Percentiles rank a stretch among this genome's conserved stretches.
Conservation (phyloP, 768 basidiomycete species). For the Artomyces pyxidatus region DNA sequence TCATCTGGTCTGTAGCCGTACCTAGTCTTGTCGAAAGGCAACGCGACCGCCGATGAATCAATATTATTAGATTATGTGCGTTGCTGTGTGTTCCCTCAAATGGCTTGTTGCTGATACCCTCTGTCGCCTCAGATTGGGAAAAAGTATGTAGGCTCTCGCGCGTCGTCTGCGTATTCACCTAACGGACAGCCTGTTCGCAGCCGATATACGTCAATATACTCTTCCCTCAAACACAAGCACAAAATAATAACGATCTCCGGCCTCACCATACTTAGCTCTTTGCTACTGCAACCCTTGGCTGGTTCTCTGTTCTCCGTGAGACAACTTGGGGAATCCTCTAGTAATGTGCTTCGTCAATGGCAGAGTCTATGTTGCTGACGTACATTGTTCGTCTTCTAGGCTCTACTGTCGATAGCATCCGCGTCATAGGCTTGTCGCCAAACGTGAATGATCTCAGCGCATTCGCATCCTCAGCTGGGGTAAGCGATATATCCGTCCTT, state of each 20-base stretch:
- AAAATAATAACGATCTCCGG: constrained; percentile 46
- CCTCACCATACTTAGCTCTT: constrained; percentile 35
- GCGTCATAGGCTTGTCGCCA: constrained; percentile 9
- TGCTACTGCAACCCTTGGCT: constrained; percentile 53
- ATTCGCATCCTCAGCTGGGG: constrained; percentile 13
- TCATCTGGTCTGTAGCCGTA: constrained; percentile 42
- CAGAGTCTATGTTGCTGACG: not conserved
- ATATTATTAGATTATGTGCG: constrained; percentile 62
- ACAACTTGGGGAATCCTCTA: constrained; percentile 17
- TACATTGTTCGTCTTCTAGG: not conserved
- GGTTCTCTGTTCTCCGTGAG: constrained; percentile 25
- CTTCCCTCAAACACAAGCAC: constrained; percentile 45
- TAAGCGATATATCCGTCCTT: constrained; percentile 25
- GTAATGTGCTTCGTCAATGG: constrained; percentile 22
- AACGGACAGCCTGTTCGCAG: not conserved
- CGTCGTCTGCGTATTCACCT: too few species aligned
- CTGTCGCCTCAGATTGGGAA: not conserved
- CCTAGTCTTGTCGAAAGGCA: constrained; percentile 44
- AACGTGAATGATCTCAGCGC: constrained; percentile 2
- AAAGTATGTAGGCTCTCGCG: constrained; percentile 2
- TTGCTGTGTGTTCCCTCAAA: not conserved
- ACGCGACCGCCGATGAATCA: constrained; percentile 46
- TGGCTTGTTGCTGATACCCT: not conserved
- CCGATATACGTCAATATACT: constrained; percentile 11
- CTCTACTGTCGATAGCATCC: constrained; percentile 6